Base-by-base conservation (phyloP, 768 basidiomycete genomes). In the Ramaria sp. region DNA sequence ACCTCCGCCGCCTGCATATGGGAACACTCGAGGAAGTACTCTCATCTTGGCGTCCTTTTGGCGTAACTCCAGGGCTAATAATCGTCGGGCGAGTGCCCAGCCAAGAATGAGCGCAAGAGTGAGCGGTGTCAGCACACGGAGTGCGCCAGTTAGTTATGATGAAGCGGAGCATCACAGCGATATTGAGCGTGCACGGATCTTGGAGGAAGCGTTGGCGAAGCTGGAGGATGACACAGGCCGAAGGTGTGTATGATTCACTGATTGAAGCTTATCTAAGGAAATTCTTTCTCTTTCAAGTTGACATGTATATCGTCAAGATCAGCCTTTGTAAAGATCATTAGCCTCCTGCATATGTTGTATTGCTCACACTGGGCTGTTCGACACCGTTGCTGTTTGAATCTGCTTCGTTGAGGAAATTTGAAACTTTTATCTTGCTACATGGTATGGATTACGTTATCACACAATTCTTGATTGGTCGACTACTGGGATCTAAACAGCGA, bases 1-100 rank as follows among this genome's bases (percentile, higher is more conserved):
- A 18, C 73, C 79, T 3, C 84, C 85, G 1, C 85, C 85, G 6
- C 85, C 85, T 9, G 82, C 82, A n/a, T 87, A 87, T 63, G 85
- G 85, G 22, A 75, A 84, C 60, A 83, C 82, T 18, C 75, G 84
- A 47, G 83, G 82, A 34, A 84, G 81, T 67, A 82, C 73, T 18
- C 70, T 86, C 42, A 61, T 86, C 42, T 70, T 85, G 18, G 62
- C 74, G 0, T 78, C 80, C 5, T 76, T 72, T 64, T 62, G 83
- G 51, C 66, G 69, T 42, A 68, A 75, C 51, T 57, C 27, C 13
- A 36, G 5, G 38, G 54, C 18, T 39, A 64, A 57, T 58, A 56
- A 9, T 44, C 37, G 34, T 57, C 55, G 50, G 34, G 45, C 53
- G 22, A 52, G 49, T 58, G 39, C 58, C 20, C 60, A 62, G 56